A percentile compares a stretch with the other conserved stretches of the same genome.
phyloP scores from a whole-genome alignment of 2,329 filamentous ascomycete species.

The Mollisiaceae sp. region DNA sequence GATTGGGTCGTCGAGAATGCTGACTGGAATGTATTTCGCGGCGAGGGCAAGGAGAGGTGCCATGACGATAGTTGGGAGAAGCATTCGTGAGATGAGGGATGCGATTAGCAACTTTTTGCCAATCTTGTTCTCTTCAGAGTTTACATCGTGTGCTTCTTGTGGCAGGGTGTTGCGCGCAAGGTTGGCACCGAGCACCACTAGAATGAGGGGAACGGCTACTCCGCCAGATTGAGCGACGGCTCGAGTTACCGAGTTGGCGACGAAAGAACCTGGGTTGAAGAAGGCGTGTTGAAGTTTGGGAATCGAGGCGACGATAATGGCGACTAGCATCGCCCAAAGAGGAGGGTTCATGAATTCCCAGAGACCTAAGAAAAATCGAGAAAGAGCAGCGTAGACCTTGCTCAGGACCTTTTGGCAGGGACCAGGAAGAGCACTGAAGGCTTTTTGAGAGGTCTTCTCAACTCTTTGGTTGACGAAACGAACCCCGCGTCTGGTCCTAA shows the following conservation, averaged over 20 bases:
- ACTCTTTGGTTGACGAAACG: conserved; percentile 25
- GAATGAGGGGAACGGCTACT: conserved; percentile 91
- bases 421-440: conserved; percentile 56
- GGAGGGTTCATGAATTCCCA: conserved; percentile 99
- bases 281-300: conserved; percentile 83
- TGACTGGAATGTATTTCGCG: conserved; percentile 90
- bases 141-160: conserved; percentile 60
- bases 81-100: conserved; percentile 86
- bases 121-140: conserved; percentile 72
- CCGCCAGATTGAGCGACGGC: conserved; percentile 84
- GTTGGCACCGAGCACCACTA: conserved; percentile 95
- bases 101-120: conserved; percentile 83
- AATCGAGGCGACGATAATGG: conserved; percentile 89
- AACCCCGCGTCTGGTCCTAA: conserved; percentile 39
- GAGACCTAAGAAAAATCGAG: conserved; percentile 66
- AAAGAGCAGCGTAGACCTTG: conserved; percentile 46
- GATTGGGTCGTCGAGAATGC: conserved; percentile 95
- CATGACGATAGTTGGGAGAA: conserved; percentile 91
- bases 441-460: conserved; percentile 30
- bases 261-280: conserved; percentile 86
- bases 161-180: conserved; percentile 89
- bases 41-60: conserved; percentile 84
- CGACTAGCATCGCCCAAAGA: conserved; percentile 92
- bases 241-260: conserved; percentile 90
- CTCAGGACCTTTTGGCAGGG: conserved; percentile 56